These are phyloP conservation scores for Vitellaria paradoxa DNA, from an alignment of 179 eudicot species.

Conservation along the genomic window DNA sequence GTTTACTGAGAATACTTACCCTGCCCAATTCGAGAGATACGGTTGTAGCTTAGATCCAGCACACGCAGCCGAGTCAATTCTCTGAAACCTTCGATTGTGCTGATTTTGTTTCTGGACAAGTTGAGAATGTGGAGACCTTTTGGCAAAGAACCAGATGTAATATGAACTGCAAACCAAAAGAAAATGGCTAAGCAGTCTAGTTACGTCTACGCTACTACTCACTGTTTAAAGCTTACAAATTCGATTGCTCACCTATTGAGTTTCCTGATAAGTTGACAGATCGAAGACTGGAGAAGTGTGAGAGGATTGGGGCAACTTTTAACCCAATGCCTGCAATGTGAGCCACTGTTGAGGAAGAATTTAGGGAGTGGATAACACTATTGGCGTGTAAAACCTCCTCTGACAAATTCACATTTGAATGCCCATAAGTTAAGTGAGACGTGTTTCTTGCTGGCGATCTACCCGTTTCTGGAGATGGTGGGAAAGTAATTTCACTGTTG, in stretches of 20 bases:
- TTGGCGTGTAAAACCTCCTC: constrained; percentile 72
- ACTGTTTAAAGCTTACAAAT: neutral
- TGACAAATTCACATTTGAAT: constrained; percentile 36
- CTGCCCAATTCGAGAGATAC: constrained; percentile 76
- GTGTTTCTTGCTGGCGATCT: constrained; percentile 25
- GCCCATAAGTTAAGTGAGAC: constrained; percentile 32
- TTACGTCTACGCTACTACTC: neutral
- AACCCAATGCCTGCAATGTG: constrained; percentile 77
- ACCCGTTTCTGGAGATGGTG: constrained; percentile 57
- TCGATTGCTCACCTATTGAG: constrained; percentile 50
- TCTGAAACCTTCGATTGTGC: constrained; percentile 79
- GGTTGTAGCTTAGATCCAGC: constrained; percentile 82
- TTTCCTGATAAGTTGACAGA: constrained; percentile 83
- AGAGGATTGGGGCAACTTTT: constrained; percentile 62
- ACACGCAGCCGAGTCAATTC: constrained; percentile 73
- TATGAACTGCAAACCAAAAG: constrained; percentile 49
- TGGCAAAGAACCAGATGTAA: constrained; percentile 76
- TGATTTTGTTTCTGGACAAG: constrained; percentile 79
- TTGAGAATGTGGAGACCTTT: constrained; percentile 82
- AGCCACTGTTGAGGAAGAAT: constrained; percentile 87
- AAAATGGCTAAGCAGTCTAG: neutral
- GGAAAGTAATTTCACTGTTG: constrained; percentile 29
- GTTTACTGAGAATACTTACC: constrained; percentile 36
- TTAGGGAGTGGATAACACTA: constrained; percentile 65
- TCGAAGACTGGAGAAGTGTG: constrained; percentile 69